phyloP scores from a whole-genome alignment of 208 protist species.

The Trypanosoma platydactyli region DNA sequence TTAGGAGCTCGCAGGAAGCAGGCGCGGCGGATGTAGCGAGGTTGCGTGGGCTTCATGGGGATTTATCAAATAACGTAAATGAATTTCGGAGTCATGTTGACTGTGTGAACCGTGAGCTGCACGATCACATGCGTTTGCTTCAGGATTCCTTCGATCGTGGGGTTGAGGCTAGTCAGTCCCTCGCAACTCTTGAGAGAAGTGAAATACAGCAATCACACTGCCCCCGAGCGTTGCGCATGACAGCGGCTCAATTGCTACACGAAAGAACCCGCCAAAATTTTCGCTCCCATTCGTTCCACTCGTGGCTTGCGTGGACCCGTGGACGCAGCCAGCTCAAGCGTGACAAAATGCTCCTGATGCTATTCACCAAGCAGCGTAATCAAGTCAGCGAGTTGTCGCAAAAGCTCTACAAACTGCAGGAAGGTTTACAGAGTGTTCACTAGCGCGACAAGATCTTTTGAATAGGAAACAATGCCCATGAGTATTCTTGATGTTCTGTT shows the following conservation, averaged over 20 bases:
- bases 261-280: conserved; percentile 3
- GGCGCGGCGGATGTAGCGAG: neutral
- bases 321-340: conserved; percentile 10
- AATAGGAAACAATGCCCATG: too few relatives aligned
- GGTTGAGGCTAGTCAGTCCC: too few relatives aligned
- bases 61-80: neutral
- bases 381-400: conserved; percentile 16
- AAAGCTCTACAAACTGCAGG: conserved; percentile 3
- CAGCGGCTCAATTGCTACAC: conserved; percentile 16
- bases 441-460: too few relatives aligned
- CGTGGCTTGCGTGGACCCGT: conserved; percentile 24
- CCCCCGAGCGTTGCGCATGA: neutral
- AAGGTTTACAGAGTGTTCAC: neutral
- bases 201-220: neutral
- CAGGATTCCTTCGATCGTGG: neutral
- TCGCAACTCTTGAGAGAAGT: neutral
- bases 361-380: conserved; percentile 27
- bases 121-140: neutral
- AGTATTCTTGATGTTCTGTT: too few relatives aligned
- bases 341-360: conserved; percentile 17
- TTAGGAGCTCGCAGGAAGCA: neutral
- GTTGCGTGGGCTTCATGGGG: neutral
- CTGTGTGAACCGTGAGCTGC: neutral
- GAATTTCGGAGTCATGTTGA: neutral
- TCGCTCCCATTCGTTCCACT: conserved; percentile 20